Evolutionary conservation across 371 early-diverging fungal genomes (phyloP), one percentile per base, ranked within the genome.

Genomic region (Mucor plumbeus): DNA sequence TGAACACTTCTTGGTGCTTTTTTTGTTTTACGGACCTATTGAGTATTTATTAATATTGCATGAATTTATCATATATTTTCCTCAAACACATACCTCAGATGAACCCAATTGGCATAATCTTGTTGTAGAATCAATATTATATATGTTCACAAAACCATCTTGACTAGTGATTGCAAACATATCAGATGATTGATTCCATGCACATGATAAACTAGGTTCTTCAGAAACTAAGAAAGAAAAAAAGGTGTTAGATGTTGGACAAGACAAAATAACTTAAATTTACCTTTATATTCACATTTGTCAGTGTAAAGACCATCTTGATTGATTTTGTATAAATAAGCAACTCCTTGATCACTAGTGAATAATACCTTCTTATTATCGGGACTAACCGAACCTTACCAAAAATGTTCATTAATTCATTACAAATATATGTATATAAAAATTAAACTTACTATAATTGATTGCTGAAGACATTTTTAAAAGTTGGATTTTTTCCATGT

Each of bases 301-400:
- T 33, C 74, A 72, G 53, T 84, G 87, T 54, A 74, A 73, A 17
- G 77, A 73, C 7, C 85, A 74, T 10, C 90, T 86, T 50, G 36
- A 85, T 77, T 7, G 71, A 84, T 65, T 34, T 21, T 19, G 59
- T 71, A 97, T 33, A 95, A 48, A 73, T 88, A 93, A 5, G 92
- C 94, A 61, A 91, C 82, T 62, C 91, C 89, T 9, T 90, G 76
- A 70, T 97, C 97, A 21, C 97, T 95, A 0, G 92, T 94, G 10
- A 94, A 91, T 4, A 90, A 81, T 83, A 97, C 74, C 60, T 87
- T 86, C 53, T 83, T 79, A 15, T 91, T 91, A 75, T 96, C 94
- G 0, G 93, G 92, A 71, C 92, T 94, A 13, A 94, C 89, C 14
- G 90, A 71, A 21, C 89, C 92, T 87, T 26, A 26, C 26, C 26